phyloP scores from a whole-genome alignment of 768 basidiomycete genomes.

The Clitopilus hobsonii region DNA sequence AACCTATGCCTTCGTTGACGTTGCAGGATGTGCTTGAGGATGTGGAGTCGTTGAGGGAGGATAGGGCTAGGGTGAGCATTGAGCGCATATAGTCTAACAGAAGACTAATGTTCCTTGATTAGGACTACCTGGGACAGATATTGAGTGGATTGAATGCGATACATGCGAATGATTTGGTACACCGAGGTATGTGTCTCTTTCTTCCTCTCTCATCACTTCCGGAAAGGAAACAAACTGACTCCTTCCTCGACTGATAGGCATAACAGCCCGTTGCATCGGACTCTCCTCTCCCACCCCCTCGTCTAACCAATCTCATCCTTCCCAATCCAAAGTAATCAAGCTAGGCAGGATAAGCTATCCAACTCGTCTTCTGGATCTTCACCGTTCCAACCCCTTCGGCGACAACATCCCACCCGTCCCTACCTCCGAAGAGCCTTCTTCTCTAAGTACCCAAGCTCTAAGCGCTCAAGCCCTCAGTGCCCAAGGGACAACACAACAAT shows the following conservation, averaged over 20 bases:
- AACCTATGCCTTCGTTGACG: slow-evolving; percentile 62
- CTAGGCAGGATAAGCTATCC: slow-evolving; percentile 70
- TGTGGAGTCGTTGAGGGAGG: slow-evolving; percentile 68
- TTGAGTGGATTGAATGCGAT: slow-evolving; percentile 64
- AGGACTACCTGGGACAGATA: slow-evolving; percentile 78
- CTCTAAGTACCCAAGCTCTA: too few relatives aligned
- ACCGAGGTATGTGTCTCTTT: slow-evolving; percentile 49
- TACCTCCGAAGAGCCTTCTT: slow-evolving; percentile 24
- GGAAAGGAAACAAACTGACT: too few relatives aligned
- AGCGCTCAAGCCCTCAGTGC: too few relatives aligned
- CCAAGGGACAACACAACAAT: not conserved
- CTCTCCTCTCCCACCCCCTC: too few relatives aligned
- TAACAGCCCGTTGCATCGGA: slow-evolving; percentile 58
- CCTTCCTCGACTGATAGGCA: slow-evolving; percentile 33
- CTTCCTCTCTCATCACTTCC: too few relatives aligned
- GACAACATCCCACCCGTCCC: slow-evolving; percentile 19
- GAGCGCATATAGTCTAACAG: not conserved
- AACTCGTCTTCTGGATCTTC: slow-evolving; percentile 70
- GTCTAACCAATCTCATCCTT: too few relatives aligned
- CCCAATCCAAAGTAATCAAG: slow-evolving; percentile 65
- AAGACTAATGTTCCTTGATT: not conserved
- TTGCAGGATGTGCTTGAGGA: slow-evolving; percentile 75
- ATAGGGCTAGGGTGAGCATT: slow-evolving; percentile 55
- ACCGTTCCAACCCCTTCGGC: slow-evolving; percentile 80
- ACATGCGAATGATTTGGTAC: slow-evolving; percentile 62